Evolutionary conservation across 495 filamentous ascomycete species (phyloP).

Genomic region (Trichocladium antarcticum): DNA sequence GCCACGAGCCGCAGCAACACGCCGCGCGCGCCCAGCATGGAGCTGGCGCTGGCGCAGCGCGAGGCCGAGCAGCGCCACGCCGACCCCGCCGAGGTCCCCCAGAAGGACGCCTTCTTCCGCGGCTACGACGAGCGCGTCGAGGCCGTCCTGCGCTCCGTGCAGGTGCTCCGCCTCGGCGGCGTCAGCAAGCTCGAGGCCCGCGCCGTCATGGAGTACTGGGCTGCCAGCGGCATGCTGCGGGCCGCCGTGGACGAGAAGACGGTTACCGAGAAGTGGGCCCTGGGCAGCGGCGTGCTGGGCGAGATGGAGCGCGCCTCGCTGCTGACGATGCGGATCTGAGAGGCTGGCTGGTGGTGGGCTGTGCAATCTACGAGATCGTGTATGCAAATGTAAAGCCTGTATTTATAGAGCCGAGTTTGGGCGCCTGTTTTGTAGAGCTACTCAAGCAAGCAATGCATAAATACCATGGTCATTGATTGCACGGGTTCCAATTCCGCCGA

Average conservation of each 20-base stretch:
- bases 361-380: slow-evolving; percentile 3
- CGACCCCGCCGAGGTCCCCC: slow-evolving; percentile 36
- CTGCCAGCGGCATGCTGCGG: slow-evolving; percentile 68
- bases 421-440: too few species aligned
- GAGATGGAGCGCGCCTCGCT: slow-evolving; percentile 62
- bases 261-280: slow-evolving; percentile 74
- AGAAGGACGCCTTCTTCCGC: slow-evolving; percentile 49
- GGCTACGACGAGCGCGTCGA: slow-evolving; percentile 57
- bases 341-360: neutral
- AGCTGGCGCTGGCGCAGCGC: slow-evolving; percentile 50
- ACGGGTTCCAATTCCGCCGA: too few species aligned
- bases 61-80: slow-evolving; percentile 25
- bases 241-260: slow-evolving; percentile 54
- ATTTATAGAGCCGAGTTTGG: slow-evolving; percentile 4
- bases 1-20: slow-evolving; percentile 58
- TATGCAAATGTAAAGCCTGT: slow-evolving; percentile 5
- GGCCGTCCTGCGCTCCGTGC: slow-evolving; percentile 43
- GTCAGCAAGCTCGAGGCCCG: slow-evolving; percentile 66
- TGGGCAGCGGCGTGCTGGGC: slow-evolving; percentile 71
- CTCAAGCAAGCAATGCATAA: too few species aligned
- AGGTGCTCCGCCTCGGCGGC: slow-evolving; percentile 45
- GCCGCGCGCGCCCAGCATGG: slow-evolving; percentile 49
- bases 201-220: slow-evolving; percentile 86
- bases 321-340: slow-evolving; percentile 34
- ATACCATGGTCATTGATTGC: too few species aligned